phyloP scores from a whole-genome alignment of 106 monocot species.

The Dendrobium officinale region DNA sequence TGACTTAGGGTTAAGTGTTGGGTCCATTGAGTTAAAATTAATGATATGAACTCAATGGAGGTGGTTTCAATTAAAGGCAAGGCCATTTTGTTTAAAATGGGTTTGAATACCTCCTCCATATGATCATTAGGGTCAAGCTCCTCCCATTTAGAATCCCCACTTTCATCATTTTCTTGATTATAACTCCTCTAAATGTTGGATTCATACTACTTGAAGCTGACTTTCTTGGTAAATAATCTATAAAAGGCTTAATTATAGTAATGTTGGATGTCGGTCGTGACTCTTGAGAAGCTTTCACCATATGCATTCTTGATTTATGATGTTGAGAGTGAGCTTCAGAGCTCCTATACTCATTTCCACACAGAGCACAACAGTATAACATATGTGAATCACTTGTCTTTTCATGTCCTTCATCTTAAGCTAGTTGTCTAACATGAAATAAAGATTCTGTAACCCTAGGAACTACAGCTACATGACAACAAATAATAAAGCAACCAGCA shows the following conservation, averaged over 20 bases:
- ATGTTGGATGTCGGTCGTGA: slow-evolving; percentile 24
- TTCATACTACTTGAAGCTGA: slow-evolving; percentile 12
- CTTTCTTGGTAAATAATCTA: slow-evolving; percentile 20
- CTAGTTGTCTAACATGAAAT: slow-evolving; percentile 66
- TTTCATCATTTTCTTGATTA: slow-evolving; percentile 46
- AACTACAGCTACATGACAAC: slow-evolving; percentile 60
- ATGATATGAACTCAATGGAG: too few relatives aligned
- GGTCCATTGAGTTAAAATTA: too few relatives aligned
- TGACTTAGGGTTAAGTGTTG: too few relatives aligned
- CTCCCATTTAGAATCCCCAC: slow-evolving; percentile 79
- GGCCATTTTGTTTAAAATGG: too few relatives aligned
- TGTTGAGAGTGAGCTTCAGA: slow-evolving; percentile 78
- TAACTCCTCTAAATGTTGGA: slow-evolving; percentile 8
- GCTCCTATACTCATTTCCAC: slow-evolving; percentile 85
- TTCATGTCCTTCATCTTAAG: slow-evolving; percentile 49
- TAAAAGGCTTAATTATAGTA: slow-evolving; percentile 57
- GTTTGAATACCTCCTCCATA: slow-evolving; percentile 24
- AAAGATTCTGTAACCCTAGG: slow-evolving; percentile 79
- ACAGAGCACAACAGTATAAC: slow-evolving; percentile 69
- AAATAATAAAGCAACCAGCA: neutral
- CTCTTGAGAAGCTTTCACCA: slow-evolving; percentile 61
- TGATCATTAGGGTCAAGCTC: slow-evolving; percentile 57
- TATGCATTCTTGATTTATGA: slow-evolving; percentile 60
- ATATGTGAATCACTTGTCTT: slow-evolving; percentile 41
- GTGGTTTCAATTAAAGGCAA: too few relatives aligned